These are phyloP conservation scores for Vanderwaltozyma tropicalis DNA, from an alignment of 805 yeast genomes.

Conservation along the genomic window DNA sequence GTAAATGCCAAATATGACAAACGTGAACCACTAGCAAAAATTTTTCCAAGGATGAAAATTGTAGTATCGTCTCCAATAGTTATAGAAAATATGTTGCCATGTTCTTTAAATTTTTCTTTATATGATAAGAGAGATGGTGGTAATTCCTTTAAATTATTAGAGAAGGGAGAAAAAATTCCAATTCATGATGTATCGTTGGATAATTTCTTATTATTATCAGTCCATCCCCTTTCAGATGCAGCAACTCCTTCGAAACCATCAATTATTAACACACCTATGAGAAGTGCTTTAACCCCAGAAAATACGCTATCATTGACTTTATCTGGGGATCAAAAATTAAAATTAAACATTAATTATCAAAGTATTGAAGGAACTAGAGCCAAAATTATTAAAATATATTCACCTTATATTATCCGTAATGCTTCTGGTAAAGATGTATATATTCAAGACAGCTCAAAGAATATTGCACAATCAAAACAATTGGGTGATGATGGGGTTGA, in stretches of 20 bases:
- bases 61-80: slow-evolving; percentile 77
- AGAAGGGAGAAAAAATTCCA: slow-evolving; percentile 56
- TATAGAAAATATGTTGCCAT: slow-evolving; percentile 76
- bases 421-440: slow-evolving; percentile 60
- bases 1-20: slow-evolving; percentile 55
- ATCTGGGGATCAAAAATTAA: slow-evolving; percentile 57
- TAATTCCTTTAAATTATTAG: slow-evolving; percentile 55
- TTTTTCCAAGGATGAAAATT: slow-evolving; percentile 78
- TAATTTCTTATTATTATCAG: slow-evolving; percentile 60
- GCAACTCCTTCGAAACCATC: slow-evolving; percentile 29
- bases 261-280: slow-evolving; percentile 39
- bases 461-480: slow-evolving; percentile 40
- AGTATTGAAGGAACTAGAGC: slow-evolving; percentile 40
- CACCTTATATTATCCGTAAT: slow-evolving; percentile 80
- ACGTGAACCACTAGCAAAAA: slow-evolving; percentile 58
- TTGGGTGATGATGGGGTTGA: slow-evolving; percentile 19
- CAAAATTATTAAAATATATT: slow-evolving; percentile 54
- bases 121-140: slow-evolving; percentile 62
- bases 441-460: slow-evolving; percentile 45
- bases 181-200: slow-evolving; percentile 73
- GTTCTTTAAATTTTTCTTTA: slow-evolving; percentile 61
- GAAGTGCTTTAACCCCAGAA: slow-evolving; percentile 50
- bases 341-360: slow-evolving; percentile 55
- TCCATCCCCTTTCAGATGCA: slow-evolving; percentile 43
- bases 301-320: slow-evolving; percentile 39